These are phyloP conservation scores for Diplogelasinospora grovesii DNA, from an alignment of 495 filamentous ascomycete species.

Conservation along the genomic window DNA sequence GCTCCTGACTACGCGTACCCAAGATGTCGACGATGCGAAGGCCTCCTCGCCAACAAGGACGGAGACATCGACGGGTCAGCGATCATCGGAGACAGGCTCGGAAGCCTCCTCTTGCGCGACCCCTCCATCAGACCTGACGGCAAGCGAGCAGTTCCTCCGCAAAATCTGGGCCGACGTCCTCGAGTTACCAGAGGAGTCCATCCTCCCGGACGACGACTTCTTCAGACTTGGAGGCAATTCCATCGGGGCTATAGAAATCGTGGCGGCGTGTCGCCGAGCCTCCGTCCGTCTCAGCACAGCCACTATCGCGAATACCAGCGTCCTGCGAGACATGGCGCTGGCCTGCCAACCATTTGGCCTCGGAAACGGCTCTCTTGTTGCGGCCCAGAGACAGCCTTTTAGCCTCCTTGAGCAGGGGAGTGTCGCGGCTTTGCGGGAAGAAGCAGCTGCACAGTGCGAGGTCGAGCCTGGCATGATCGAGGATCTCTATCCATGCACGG, in stretches of 20 bases:
- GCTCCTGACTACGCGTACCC: too few species aligned
- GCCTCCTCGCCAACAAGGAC: too few species aligned
- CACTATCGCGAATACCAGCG: conserved; percentile 41
- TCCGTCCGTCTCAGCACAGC: conserved; percentile 50
- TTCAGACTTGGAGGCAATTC: conserved; percentile 63
- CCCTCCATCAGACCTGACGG: too few species aligned
- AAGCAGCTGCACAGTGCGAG: conserved; percentile 13
- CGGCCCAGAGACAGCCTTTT: too few species aligned
- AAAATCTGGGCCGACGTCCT: conserved; percentile 27
- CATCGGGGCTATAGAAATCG: conserved; percentile 61
- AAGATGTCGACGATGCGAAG: background rate
- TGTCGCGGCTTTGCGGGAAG: conserved; percentile 5
- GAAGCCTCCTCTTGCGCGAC: too few species aligned
- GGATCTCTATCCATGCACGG: conserved; percentile 58
- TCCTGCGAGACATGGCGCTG: conserved; percentile 43
- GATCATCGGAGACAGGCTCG: conserved; percentile 1
- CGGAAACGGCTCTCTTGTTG: too few species aligned
- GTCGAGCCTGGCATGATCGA: conserved; percentile 22
- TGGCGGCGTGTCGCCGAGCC: conserved; percentile 45
- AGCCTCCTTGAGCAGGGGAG: too few species aligned
- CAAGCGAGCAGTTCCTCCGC: conserved; percentile 21
- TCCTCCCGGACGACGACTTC: conserved; percentile 54
- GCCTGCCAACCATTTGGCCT: too few species aligned
- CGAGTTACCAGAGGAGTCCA: conserved; percentile 18
- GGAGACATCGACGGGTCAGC: too few species aligned